Conservation (phyloP, 2,329 filamentous ascomycete species). For the Botrytis aclada region DNA sequence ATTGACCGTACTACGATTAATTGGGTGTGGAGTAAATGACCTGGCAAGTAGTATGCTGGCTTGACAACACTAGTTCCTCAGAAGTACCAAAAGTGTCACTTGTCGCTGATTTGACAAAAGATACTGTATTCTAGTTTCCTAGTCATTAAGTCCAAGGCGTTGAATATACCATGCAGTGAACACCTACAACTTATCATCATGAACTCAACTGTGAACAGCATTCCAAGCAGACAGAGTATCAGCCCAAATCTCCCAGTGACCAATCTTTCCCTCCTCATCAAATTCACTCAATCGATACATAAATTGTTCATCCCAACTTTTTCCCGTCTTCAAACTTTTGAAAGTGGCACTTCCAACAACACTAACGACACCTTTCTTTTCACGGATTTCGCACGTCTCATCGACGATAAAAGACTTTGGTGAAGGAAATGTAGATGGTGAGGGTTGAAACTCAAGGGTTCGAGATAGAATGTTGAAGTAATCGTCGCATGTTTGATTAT, state of each 20-base stretch:
- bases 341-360: constrained; percentile 40
- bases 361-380: constrained; percentile 36
- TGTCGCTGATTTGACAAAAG: neutral
- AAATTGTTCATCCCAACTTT: constrained; percentile 42
- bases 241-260: constrained; percentile 45
- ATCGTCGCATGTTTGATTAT: constrained; percentile 37
- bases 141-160: too few species aligned
- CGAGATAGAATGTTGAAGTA: constrained; percentile 41
- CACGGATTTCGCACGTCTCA: constrained; percentile 25
- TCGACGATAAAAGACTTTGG: constrained; percentile 36
- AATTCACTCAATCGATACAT: constrained; percentile 43
- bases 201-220: constrained; percentile 31
- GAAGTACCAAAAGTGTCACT: neutral
- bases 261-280: constrained; percentile 41
- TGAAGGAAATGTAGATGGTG: constrained; percentile 11
- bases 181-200: neutral
- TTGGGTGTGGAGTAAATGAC: neutral
- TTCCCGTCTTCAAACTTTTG: constrained; percentile 41
- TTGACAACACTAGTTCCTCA: neutral
- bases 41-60: neutral
- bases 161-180: neutral
- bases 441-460: constrained; percentile 29
- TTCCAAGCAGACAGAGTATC: constrained; percentile 44
- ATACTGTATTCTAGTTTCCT: neutral
- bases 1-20: neutral